phyloP scores from a whole-genome alignment of 441 rosid genomes.

The Omphalea diandra region DNA sequence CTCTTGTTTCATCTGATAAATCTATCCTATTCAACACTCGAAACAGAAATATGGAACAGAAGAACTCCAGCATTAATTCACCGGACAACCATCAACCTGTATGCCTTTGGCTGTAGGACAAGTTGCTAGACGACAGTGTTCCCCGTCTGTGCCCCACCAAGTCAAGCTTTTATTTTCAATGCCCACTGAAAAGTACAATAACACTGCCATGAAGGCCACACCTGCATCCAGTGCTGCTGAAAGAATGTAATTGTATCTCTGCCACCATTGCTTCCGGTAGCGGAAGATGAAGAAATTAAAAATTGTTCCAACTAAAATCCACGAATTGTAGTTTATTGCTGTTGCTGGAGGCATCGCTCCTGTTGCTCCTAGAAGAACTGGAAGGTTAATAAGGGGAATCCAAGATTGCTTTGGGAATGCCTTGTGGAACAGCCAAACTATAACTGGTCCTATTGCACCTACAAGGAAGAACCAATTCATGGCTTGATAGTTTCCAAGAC shows the following conservation, averaged over 20 bases:
- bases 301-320: slow-evolving; percentile 77
- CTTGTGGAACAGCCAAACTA: slow-evolving; percentile 68
- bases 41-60: slow-evolving; percentile 9
- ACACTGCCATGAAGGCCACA: slow-evolving; percentile 80
- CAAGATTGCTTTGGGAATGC: slow-evolving; percentile 69
- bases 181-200: slow-evolving; percentile 60
- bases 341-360: slow-evolving; percentile 82
- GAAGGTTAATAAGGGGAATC: slow-evolving; percentile 81
- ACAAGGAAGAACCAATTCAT: slow-evolving; percentile 86
- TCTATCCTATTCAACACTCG: slow-evolving; percentile 10
- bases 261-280: slow-evolving; percentile 76
- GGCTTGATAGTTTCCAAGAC: slow-evolving; percentile 60
- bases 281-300: slow-evolving; percentile 76
- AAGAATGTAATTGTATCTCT: slow-evolving; percentile 78
- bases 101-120: slow-evolving; percentile 82
- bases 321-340: slow-evolving; percentile 68
- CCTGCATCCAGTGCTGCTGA: slow-evolving; percentile 89
- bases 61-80: slow-evolving; percentile 21
- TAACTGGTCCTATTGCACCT: slow-evolving; percentile 70
- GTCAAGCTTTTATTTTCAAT: slow-evolving; percentile 44
- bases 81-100: slow-evolving; percentile 58
- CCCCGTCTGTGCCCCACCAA: slow-evolving; percentile 89
- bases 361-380: slow-evolving; percentile 78
- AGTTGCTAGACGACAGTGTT: slow-evolving; percentile 70
- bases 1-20: neutral